Base-by-base conservation (phyloP, 371 early-diverging fungal species). In the Syncephalastrum racemosum region DNA sequence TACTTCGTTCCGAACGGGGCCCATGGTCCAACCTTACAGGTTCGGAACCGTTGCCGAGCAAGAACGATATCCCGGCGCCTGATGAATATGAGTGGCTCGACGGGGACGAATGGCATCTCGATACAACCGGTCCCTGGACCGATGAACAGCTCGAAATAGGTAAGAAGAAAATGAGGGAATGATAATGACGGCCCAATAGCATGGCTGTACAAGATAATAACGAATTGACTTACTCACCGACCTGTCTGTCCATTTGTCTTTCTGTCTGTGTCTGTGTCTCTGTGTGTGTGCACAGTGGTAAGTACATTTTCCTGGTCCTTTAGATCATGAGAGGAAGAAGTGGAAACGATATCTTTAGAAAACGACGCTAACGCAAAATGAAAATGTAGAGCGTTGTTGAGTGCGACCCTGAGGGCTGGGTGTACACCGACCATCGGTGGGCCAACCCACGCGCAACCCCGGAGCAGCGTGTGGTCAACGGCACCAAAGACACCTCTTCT, bases 371-470 rank as follows among this genome's bases (percentile, higher is more conserved):
- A 31, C 36, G 36, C 36, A 31, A 31, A 31, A 31, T 31, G 36
- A 31, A 15, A n/a, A n/a, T 41, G 25, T 46, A 66, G 59, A 27
- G 24, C 8, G 48, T 62, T 40, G 58, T 67, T 18, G 66, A 67
- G 27, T 59, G 62, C 36, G 72, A 71, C 46, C 59, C 67, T 15
- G 59, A 64, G 16, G 72, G 72, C 16, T 71, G 72, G 72, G 68
- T 68, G 12, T 71, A 71, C 47, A 62, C 60, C 8, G 68, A 67
- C 39, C 65, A 71, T 41, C 54, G 54, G 31, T 71, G 72, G 72
- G 60, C 62, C 24, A 65, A 68, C 50, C 58, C 60, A 14, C 53
- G 57, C 4, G 25, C 63, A 54, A 48, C 54, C 58, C 36, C 36
- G 10, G 36, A 31, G 36, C 36, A 31, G 36, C 36, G 36, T 31